Evolutionary conservation across 1,284 basidiomycete genomes (phyloP), one percentile per base, ranked within the genome.

Genomic region (Moesziomyces parantarcticus): DNA sequence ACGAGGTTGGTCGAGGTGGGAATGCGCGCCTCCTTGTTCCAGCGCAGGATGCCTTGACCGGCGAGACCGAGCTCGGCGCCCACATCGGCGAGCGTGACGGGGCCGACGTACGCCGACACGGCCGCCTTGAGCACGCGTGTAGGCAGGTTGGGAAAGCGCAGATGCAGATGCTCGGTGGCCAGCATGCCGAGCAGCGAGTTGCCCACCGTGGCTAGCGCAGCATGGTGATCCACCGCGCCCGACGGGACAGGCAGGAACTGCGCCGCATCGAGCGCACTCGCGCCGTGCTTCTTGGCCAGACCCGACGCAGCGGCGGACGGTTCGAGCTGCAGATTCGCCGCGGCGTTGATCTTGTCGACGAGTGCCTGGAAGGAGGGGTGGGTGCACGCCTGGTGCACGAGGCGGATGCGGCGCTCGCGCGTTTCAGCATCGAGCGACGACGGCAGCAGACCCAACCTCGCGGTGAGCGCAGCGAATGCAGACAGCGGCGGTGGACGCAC

Each of bases 181-280:
- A 98, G 93, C 41, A 98, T 87, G 52, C 96, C 96, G 81, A 98
- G 88, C 54, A 99, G 87, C 1, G 92, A 89, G 85, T 98, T 98
- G 32, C 96, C 96, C 7, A 97, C 85, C 0, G 88, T 85, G 0
- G 91, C 88, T 5, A 97, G 88, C 48, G 92, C 88, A n/a, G 88
- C 90, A 85, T 98, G 97, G 89, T 90, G 77, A 5, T 74, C 54
- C 6, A 72, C 52, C 0, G 10, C 26, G 16, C 67, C 55, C 2
- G 25, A 20, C 0, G 40, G 14, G 11, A 56, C 13, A 1, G 44
- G 3, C 3, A 80, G 39, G 43, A 45, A 52, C 52, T 78, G 78
- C 1, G 58, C 64, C 4, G 50, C 13, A 9, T 75, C 62, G 16
- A 77, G 46, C 5, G 50, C 34, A 11, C 29, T 44, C 0, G 52